phyloP scores from a whole-genome alignment of 2,329 filamentous ascomycete species.

The Lasiodiplodia sp. region DNA sequence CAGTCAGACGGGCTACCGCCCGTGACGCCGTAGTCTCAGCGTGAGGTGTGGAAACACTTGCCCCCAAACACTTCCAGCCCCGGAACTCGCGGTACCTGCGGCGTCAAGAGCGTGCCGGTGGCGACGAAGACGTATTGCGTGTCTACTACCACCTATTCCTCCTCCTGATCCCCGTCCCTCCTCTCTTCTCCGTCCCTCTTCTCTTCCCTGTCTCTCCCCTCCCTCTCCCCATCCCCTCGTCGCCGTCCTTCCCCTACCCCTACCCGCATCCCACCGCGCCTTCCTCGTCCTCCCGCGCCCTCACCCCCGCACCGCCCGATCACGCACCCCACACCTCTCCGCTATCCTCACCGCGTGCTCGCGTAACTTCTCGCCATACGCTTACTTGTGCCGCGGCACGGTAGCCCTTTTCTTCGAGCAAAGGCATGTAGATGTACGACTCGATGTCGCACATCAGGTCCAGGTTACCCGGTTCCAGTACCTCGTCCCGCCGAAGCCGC shows the following conservation, averaged over 20 bases:
- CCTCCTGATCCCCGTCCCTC: too few relatives aligned
- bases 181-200: too few relatives aligned
- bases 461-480: constrained; percentile 42
- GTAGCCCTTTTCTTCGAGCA: constrained; percentile 53
- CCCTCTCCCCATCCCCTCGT: constrained; percentile 32
- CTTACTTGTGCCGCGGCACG: constrained; percentile 42
- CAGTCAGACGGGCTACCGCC: constrained; percentile 45
- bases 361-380: constrained; percentile 44
- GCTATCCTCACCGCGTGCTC: constrained; percentile 46
- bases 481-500: constrained; percentile 39
- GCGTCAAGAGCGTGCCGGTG: constrained; percentile 41
- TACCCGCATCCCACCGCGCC: constrained; percentile 48
- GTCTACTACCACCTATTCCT: constrained; percentile 40
- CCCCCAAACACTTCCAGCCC: constrained; percentile 45
- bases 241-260: constrained; percentile 42
- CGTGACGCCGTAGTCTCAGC: constrained; percentile 34
- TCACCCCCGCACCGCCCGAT: too few relatives aligned
- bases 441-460: constrained; percentile 34
- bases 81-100: constrained; percentile 43
- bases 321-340: too few relatives aligned
- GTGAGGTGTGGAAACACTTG: constrained; percentile 42
- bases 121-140: constrained; percentile 38
- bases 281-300: constrained; percentile 56
- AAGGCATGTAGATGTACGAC: constrained; percentile 40
- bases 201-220: too few relatives aligned